These are phyloP conservation scores for Striga asiatica DNA, from an alignment of 257 asterid genomes.

Conservation along the genomic window DNA sequence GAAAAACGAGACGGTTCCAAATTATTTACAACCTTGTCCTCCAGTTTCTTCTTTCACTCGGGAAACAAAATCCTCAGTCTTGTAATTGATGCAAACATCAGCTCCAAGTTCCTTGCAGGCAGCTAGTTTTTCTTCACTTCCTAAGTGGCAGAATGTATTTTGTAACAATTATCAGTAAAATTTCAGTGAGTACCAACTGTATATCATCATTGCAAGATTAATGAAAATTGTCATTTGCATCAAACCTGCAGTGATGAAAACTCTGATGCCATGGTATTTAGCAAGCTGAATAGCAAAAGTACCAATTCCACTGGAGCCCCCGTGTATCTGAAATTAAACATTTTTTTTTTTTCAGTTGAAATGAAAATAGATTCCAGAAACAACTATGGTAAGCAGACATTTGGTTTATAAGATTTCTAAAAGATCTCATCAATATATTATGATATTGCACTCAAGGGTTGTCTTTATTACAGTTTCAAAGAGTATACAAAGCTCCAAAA, in stretches of 20 bases:
- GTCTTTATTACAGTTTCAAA: background rate
- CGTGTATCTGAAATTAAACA: slow-evolving; percentile 59
- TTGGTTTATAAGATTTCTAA: too few relatives aligned
- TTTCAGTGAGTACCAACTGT: background rate
- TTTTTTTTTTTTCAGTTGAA: too few relatives aligned
- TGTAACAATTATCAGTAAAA: background rate
- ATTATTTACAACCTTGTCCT: slow-evolving; percentile 57
- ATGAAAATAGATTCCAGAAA: too few relatives aligned
- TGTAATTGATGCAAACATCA: slow-evolving; percentile 90
- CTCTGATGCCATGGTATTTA: slow-evolving; percentile 58
- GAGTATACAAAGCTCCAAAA: background rate
- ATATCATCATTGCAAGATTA: slow-evolving; percentile 6
- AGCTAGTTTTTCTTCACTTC: slow-evolving; percentile 82
- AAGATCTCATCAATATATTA: too few relatives aligned
- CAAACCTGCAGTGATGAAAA: slow-evolving; percentile 87
- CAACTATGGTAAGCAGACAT: too few relatives aligned
- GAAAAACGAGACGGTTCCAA: too few relatives aligned
- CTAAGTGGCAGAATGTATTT: slow-evolving; percentile 30
- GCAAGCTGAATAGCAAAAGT: slow-evolving; percentile 96
- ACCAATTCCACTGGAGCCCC: slow-evolving; percentile 98
- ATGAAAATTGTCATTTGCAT: background rate
- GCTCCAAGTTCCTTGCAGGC: slow-evolving; percentile 96
- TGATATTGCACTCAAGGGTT: background rate
- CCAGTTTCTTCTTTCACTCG: slow-evolving; percentile 91
- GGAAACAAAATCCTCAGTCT: slow-evolving; percentile 78